Evolutionary conservation across 2,329 filamentous ascomycete species (phyloP).

Genomic region (Penicillium sp.): DNA sequence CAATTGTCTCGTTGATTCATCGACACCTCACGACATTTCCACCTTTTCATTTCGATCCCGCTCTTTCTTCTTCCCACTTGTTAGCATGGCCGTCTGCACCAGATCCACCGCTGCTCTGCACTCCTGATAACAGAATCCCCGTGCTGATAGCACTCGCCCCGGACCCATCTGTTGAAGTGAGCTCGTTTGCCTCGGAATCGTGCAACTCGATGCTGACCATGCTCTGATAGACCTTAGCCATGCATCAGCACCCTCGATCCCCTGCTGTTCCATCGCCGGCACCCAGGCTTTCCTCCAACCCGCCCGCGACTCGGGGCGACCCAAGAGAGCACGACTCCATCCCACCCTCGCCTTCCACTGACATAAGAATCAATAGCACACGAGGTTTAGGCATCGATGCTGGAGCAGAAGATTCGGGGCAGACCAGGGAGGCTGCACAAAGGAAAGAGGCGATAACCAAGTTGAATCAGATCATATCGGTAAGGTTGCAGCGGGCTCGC

Average conservation of each 20-base stretch:
- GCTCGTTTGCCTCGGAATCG: slow-evolving; percentile 1
- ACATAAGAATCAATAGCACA: slow-evolving; percentile 48
- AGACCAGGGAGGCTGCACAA: slow-evolving; percentile 46
- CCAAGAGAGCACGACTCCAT: slow-evolving; percentile 61
- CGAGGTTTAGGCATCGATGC: slow-evolving; percentile 50
- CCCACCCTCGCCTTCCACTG: slow-evolving; percentile 52
- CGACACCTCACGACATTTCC: slow-evolving; percentile 10
- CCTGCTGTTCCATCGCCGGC: slow-evolving; percentile 62
- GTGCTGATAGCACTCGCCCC: slow-evolving; percentile 17
- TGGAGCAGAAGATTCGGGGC: slow-evolving; percentile 41
- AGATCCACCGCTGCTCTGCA: slow-evolving; percentile 29
- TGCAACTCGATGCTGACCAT: slow-evolving; percentile 1
- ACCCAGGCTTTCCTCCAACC: slow-evolving; percentile 66
- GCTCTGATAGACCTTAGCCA: slow-evolving; percentile 41
- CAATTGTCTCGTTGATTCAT: slow-evolving; percentile 11
- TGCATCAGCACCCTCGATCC: slow-evolving; percentile 87
- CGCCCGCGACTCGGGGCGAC: slow-evolving; percentile 70
- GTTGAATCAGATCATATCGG: slow-evolving; percentile 90
- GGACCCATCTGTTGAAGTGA: slow-evolving; percentile 17
- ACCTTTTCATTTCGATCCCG: slow-evolving; percentile 1
- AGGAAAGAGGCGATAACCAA: slow-evolving; percentile 68
- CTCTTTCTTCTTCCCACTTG: slow-evolving; percentile 17
- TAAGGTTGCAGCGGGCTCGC: slow-evolving; percentile 39
- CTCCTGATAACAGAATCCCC: slow-evolving; percentile 32
- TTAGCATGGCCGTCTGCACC: slow-evolving; percentile 41